Conservation (phyloP, 2,329 filamentous ascomycete species). For the Aureobasidium musti region DNA sequence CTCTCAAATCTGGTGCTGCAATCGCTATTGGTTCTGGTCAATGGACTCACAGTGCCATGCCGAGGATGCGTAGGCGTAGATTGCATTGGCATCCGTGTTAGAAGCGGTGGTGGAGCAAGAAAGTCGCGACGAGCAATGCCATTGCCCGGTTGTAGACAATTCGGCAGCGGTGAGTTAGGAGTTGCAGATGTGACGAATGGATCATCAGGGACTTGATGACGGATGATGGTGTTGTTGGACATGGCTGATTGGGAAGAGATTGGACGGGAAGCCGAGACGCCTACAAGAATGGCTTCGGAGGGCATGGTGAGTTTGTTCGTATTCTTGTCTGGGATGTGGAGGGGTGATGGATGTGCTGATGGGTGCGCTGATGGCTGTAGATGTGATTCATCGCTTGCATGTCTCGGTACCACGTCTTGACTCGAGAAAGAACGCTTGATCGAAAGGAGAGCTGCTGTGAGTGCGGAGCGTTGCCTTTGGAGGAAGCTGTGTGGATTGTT, state of each 20-base stretch:
- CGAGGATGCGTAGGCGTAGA: not conserved
- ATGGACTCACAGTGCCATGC: slow-evolving; percentile 3
- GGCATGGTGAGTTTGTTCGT: slow-evolving; percentile 24
- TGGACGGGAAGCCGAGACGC: not conserved
- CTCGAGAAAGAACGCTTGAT: slow-evolving; percentile 20
- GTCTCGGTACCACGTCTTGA: slow-evolving; percentile 12
- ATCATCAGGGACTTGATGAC: not conserved
- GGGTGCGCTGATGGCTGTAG: not conserved
- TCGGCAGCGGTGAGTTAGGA: not conserved
- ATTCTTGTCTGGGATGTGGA: slow-evolving; percentile 15
- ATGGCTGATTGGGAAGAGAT: slow-evolving; percentile 15
- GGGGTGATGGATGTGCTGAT: slow-evolving; percentile 11
- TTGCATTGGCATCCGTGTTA: not conserved
- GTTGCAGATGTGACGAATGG: not conserved
- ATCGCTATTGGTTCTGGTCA: slow-evolving; percentile 19
- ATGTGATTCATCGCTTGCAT: slow-evolving; percentile 2
- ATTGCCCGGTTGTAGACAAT: not conserved
- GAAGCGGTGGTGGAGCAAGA: slow-evolving; percentile 1
- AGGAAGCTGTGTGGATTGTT: slow-evolving; percentile 10
- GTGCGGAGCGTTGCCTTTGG: slow-evolving; percentile 12
- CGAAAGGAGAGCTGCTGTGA: not conserved
- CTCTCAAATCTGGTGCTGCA: slow-evolving; percentile 15
- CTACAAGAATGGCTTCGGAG: slow-evolving; percentile 14
- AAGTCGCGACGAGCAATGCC: slow-evolving; percentile 10
- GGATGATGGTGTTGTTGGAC: slow-evolving; percentile 4